Evolutionary conservation across 768 basidiomycete species (phyloP), one percentile per base, ranked within the genome.

Genomic region (Cystobasidiopsis lactophilus): DNA sequence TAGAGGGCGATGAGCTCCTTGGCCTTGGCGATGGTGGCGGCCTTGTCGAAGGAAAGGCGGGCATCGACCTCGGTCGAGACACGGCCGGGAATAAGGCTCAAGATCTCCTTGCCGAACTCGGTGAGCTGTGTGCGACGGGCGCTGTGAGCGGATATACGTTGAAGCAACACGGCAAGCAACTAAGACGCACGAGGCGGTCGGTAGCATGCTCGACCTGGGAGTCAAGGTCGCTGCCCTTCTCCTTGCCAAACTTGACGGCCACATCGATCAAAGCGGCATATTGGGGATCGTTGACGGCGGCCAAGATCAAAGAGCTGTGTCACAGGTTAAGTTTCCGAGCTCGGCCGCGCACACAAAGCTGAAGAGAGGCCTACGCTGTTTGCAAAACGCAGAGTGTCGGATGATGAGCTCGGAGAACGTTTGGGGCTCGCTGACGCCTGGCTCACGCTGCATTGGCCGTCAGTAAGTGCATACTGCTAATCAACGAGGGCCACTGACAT

Each of bases 21-120:
- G 57, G 72, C 72, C 78, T 89, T 91, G 57, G 75, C 76, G 70
- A 86, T 89, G 59, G 86, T 93, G 21, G 65, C 83, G 68, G 79
- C 78, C 70, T 84, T 95, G 72, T 95, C 83, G 69, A 93, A 95
- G 57, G 91, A 96, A 53, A 96, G 78, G 60, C 84, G 80, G 47
- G 93, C 93, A 67, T 98, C 93, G 60, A 98, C 89, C 69, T 98
- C 93, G 58, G 93, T 96, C 40, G 93, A 98, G 57, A 98, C 91
- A 67, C 93, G 83, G 55, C 93, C 93, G 52, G 93, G 93, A 63
- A 98, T 85, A 70, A 98, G 86, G 57, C 72, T 71, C 49, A 96
- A 75, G 65, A 98, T 95, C 72, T 81, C 88, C 67, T 79, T 83
- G 60, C 93, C 93, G 71, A 98, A 98, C 69, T 85, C 91, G 62